Evolutionary conservation across 148 eudicot species (phyloP), one percentile per base, ranked within the genome.

Genomic region (Heliamphora exappendiculata): DNA sequence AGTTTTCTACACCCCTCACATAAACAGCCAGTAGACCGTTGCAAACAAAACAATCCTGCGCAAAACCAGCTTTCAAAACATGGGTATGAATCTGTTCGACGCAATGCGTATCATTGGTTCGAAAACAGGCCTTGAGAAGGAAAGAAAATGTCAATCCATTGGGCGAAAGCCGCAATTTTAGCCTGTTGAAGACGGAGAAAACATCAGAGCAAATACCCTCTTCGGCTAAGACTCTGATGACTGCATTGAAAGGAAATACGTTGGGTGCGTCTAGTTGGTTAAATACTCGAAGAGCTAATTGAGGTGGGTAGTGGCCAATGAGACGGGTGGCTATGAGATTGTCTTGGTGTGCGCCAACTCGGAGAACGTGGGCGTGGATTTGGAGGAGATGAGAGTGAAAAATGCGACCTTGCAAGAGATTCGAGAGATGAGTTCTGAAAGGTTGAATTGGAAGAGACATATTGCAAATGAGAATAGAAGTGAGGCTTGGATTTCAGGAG

Each of bases 281-380:
- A 66, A 90, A 84, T 64, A 92, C 81, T 33, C 74, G 82, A 34
- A 89, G 76, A 26, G 91, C 84, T 10, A 71, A 53, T 0, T 75
- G 84, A 50, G 86, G 51, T 12, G 93, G 89, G 85, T 89, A 93
- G 65, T 84, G 91, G 55, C 92, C 93, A 53, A 93, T 88, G 64
- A 93, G 90, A 55, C 91, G 91, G 45, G 98, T 93, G 54, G 91
- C 93, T 17, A 91, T 69, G 75, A 88, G 90, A 73, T 88, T 87
- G 84, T 93, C 81, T 72, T 88, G 98, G 75, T 89, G 90, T 16
- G 82, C 83, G 50, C 88, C 84, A 41, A 79, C 69, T 47, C 76
- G 72, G 73, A 85, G 28, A 53, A 88, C 37, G 65, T 77, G 88
- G 37, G 88, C 92, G 63, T 93, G 98, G 81, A 91, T 81, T 86